These are phyloP conservation scores for Leccinellum rugosiceps DNA, from an alignment of 768 basidiomycete genomes.

Conservation along the genomic window DNA sequence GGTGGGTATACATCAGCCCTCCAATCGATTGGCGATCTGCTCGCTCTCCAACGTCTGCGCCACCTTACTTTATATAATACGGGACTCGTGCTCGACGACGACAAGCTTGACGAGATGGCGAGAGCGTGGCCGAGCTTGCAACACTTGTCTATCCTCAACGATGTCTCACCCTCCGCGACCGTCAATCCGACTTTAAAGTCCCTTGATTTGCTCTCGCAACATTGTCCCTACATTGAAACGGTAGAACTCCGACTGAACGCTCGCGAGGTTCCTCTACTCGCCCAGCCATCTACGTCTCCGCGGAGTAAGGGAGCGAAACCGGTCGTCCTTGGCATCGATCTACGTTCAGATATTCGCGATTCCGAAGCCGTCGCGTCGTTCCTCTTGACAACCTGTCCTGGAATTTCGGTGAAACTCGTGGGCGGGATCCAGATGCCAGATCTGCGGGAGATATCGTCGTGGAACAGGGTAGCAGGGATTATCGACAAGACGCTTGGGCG, in stretches of 20 bases:
- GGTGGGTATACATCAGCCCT: conserved; percentile 12
- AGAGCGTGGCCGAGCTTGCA: conserved; percentile 20
- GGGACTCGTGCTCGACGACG: conserved; percentile 14
- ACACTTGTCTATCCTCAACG: conserved; percentile 14
- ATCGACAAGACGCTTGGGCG: conserved; percentile 16
- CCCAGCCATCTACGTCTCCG: neutral
- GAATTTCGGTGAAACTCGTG: conserved; percentile 4
- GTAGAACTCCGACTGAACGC: conserved; percentile 20
- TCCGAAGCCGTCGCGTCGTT: conserved; percentile 15
- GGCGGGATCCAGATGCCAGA: conserved; percentile 5
- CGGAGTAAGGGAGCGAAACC: conserved; percentile 6
- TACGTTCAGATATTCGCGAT: conserved; percentile 19
- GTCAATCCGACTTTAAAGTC: conserved; percentile 10
- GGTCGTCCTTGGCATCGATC: conserved; percentile 7
- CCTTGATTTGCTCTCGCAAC: conserved; percentile 5
- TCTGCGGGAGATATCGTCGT: conserved; percentile 16
- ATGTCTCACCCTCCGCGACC: conserved; percentile 6
- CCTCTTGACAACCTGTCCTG: conserved; percentile 11
- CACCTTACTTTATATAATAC: conserved; percentile 9
- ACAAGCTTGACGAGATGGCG: conserved; percentile 13
- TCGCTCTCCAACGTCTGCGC: conserved; percentile 9
- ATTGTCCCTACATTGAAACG: conserved; percentile 17
- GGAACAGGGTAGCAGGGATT: conserved; percentile 20
- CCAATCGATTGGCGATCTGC: conserved; percentile 8
- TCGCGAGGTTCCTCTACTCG: conserved; percentile 10